These are phyloP conservation scores for Coemansia sp. DNA, from an alignment of 192 early-diverging fungal species.

Conservation along the genomic window DNA sequence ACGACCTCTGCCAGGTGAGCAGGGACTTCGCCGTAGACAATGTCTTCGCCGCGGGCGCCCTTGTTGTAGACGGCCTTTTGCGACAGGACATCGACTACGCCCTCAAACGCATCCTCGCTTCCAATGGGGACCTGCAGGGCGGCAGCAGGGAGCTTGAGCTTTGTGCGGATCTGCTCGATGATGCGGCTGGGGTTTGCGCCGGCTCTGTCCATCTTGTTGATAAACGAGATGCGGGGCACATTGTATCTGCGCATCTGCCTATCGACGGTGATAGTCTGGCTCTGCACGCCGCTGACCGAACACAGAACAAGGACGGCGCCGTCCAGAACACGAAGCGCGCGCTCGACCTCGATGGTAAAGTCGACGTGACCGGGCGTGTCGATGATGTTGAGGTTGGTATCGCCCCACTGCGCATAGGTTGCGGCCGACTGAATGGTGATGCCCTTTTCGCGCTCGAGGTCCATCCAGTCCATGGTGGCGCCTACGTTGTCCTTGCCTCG, in stretches of 20 bases:
- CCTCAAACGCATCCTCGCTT: constrained; percentile 78
- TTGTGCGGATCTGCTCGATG: constrained; percentile 74
- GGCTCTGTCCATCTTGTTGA: constrained; percentile 90
- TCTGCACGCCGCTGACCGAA: constrained; percentile 81
- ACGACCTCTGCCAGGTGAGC: constrained; percentile 61
- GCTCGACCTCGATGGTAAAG: constrained; percentile 87
- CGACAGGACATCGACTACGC: constrained; percentile 87
- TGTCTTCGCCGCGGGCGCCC: constrained; percentile 75
- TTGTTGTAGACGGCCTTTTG: constrained; percentile 89
- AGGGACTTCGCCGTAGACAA: constrained; percentile 73
- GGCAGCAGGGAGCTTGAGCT: constrained; percentile 74
- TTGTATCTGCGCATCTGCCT: constrained; percentile 88
- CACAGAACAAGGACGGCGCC: constrained; percentile 83
- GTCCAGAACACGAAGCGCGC: constrained; percentile 81
- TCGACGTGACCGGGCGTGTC: constrained; percentile 90
- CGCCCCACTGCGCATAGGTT: constrained; percentile 77
- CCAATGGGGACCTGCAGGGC: constrained; percentile 85
- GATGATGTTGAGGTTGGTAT: constrained; percentile 80
- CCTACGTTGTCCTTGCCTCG: constrained; percentile 86
- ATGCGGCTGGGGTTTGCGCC: constrained; percentile 81
- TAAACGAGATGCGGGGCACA: constrained; percentile 81
- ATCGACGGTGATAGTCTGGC: constrained; percentile 86
- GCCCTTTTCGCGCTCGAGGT: constrained; percentile 91
- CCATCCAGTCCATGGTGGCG: constrained; percentile 99
- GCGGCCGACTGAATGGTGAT: constrained; percentile 89